These are phyloP conservation scores for Aristolochia fimbriata DNA, from an alignment of 164 flowering plant genomes.

Conservation along the genomic window DNA sequence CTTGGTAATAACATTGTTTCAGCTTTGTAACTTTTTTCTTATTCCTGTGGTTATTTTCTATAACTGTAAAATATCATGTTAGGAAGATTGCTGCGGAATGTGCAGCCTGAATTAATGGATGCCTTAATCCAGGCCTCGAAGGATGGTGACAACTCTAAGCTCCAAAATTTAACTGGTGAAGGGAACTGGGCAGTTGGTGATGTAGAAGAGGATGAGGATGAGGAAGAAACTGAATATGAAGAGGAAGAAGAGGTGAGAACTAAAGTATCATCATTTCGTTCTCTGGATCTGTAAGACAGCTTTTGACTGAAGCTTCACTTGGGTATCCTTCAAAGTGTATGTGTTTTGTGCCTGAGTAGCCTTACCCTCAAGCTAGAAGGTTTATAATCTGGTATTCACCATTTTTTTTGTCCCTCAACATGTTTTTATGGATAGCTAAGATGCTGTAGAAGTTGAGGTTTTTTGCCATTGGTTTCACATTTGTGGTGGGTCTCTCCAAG, in stretches of 20 bases:
- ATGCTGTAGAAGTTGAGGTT: too few relatives aligned
- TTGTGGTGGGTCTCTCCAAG: too few relatives aligned
- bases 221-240: slow-evolving; percentile 33
- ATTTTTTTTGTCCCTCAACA: too few relatives aligned
- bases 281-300: too few relatives aligned
- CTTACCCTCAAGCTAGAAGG: too few relatives aligned
- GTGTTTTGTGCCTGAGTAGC: too few relatives aligned
- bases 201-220: slow-evolving; percentile 24
- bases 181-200: slow-evolving; percentile 17
- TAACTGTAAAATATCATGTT: slow-evolving; percentile 7
- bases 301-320: neutral
- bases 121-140: slow-evolving; percentile 64
- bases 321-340: too few relatives aligned
- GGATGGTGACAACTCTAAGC: slow-evolving; percentile 50
- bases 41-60: too few relatives aligned
- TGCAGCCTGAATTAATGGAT: slow-evolving; percentile 65
- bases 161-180: slow-evolving; percentile 37
- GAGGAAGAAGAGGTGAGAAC: slow-evolving; percentile 25
- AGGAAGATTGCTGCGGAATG: slow-evolving; percentile 70
- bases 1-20: neutral
- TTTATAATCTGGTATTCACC: too few relatives aligned
- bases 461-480: too few relatives aligned
- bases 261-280: neutral
- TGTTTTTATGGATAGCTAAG: too few relatives aligned
- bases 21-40: neutral